These are phyloP conservation scores for Lactarius hatsudake DNA, from an alignment of 768 basidiomycete genomes.

Conservation along the genomic window DNA sequence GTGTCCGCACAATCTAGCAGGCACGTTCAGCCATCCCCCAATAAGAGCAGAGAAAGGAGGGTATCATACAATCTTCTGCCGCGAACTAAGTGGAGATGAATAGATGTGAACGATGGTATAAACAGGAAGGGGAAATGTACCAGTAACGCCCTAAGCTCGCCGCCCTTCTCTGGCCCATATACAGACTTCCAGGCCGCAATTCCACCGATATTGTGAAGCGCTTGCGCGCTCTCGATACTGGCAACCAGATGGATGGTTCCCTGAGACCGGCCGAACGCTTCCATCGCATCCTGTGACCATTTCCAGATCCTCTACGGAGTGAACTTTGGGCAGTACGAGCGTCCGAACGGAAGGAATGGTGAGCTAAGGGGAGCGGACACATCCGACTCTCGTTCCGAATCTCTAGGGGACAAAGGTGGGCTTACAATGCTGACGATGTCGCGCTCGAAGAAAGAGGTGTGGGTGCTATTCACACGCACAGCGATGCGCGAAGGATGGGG, in stretches of 20 bases:
- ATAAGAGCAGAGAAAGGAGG: background rate
- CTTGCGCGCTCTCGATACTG: slow-evolving; percentile 82
- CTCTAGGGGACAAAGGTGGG: slow-evolving; percentile 6
- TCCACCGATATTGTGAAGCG: slow-evolving; percentile 59
- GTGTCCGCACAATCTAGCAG: slow-evolving; percentile 83
- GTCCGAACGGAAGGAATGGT: slow-evolving; percentile 49
- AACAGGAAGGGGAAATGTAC: slow-evolving; percentile 41
- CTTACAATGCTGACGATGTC: slow-evolving; percentile 62
- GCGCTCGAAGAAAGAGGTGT: slow-evolving; percentile 60
- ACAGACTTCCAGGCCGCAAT: slow-evolving; percentile 70
- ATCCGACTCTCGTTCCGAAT: background rate
- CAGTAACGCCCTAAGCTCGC: slow-evolving; percentile 60
- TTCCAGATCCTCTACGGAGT: slow-evolving; percentile 64
- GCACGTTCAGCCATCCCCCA: background rate
- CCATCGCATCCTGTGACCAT: slow-evolving; percentile 52
- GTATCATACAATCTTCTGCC: slow-evolving; percentile 80
- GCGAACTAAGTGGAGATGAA: slow-evolving; percentile 61
- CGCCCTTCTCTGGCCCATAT: slow-evolving; percentile 45
- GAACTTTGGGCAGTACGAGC: slow-evolving; percentile 83
- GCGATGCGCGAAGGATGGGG: slow-evolving; percentile 54
- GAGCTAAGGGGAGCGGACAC: slow-evolving; percentile 38
- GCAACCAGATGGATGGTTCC: slow-evolving; percentile 60
- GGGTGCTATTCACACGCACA: slow-evolving; percentile 66
- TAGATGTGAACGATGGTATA: background rate
- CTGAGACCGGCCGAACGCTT: slow-evolving; percentile 32